Percentiles rank a stretch among this genome's conserved stretches.
These are phyloP conservation scores for Jacaranda copaia DNA, from an alignment of 257 asterid genomes.

Conservation along the genomic window DNA sequence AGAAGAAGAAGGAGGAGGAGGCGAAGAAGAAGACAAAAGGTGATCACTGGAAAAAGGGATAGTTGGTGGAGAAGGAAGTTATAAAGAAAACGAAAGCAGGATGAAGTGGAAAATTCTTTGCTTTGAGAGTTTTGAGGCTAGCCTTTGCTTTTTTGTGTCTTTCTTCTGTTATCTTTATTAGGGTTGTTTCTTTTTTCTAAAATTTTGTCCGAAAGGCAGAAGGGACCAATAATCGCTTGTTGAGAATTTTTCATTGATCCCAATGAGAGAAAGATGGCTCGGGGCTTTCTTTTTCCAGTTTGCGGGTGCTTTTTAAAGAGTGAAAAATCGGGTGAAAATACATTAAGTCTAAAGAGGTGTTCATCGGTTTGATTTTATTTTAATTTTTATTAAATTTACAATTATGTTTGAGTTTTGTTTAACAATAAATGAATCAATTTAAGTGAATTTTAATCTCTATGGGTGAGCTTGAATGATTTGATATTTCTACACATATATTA, in stretches of 20 bases:
- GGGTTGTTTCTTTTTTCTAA: background rate
- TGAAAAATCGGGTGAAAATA: too few relatives aligned
- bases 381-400: too few relatives aligned
- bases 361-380: too few relatives aligned
- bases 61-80: slow-evolving; percentile 35
- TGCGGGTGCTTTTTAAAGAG: too few relatives aligned
- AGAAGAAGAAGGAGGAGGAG: background rate
- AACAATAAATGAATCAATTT: too few relatives aligned
- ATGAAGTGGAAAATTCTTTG: slow-evolving; percentile 8
- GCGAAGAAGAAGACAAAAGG: background rate
- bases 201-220: background rate
- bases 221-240: too few relatives aligned
- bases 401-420: too few relatives aligned
- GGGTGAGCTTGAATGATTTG: background rate
- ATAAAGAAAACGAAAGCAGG: background rate
- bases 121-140: slow-evolving; percentile 1
- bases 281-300: background rate
- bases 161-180: slow-evolving; percentile 1
- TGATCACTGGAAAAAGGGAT: background rate
- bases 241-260: background rate
- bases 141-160: slow-evolving; percentile 25
- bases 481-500: too few relatives aligned
- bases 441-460: too few relatives aligned
- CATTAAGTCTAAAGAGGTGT: too few relatives aligned
- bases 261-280: background rate